Percentiles rank a stretch among this genome's conserved stretches.
These are phyloP conservation scores for Isabelozyma heimii DNA, from an alignment of 805 yeast genomes.

Conservation along the genomic window DNA sequence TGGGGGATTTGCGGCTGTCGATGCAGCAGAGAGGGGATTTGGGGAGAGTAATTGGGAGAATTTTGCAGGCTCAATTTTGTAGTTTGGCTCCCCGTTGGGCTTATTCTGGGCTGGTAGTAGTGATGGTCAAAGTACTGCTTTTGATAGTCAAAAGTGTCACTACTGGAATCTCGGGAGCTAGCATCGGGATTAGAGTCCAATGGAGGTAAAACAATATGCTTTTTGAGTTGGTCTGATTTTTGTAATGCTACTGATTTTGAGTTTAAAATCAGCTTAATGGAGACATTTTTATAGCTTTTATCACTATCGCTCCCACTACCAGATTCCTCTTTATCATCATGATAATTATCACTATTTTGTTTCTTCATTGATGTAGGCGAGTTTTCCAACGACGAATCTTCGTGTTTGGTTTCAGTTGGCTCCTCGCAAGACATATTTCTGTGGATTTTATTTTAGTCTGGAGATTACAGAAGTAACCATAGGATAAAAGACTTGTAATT, in stretches of 20 bases:
- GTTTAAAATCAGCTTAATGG: slow-evolving; percentile 12
- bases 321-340: not conserved
- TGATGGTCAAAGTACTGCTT: not conserved
- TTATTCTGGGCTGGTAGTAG: not conserved
- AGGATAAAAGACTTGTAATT: not conserved
- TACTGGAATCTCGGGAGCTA: not conserved
- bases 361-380: not conserved
- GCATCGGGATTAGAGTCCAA: not conserved
- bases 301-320: not conserved
- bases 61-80: not conserved
- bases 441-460: not conserved
- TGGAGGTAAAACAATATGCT: not conserved
- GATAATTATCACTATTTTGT: not conserved
- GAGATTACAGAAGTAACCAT: not conserved
- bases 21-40: not conserved
- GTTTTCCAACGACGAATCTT: not conserved
- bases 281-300: slow-evolving; percentile 8
- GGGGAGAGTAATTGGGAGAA: not conserved
- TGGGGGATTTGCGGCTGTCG: not conserved
- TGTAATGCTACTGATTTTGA: not conserved
- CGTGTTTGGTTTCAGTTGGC: not conserved
- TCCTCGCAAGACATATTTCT: slow-evolving; percentile 1
- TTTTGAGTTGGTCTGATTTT: not conserved
- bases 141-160: not conserved
- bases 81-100: not conserved